phyloP scores from a whole-genome alignment of 352 stramenopile species.

The Pythium pyrilobum region DNA sequence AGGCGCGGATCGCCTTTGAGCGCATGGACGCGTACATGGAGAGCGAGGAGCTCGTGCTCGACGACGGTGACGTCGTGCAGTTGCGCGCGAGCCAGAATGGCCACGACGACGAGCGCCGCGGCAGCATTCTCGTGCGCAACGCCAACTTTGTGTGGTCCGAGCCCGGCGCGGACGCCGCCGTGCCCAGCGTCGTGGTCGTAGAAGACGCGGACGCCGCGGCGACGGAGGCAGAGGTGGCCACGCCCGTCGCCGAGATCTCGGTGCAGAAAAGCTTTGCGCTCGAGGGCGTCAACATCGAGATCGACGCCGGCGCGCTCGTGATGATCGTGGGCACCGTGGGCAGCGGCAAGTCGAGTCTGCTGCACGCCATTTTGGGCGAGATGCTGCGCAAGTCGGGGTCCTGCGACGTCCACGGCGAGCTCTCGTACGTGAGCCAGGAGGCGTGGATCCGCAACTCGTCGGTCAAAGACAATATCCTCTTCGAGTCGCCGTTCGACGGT shows the following conservation, averaged over 20 bases:
- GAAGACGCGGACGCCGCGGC: not conserved
- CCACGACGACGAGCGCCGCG: not conserved
- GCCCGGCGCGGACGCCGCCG: not conserved
- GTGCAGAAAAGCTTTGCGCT: constrained; percentile 24
- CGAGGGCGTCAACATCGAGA: constrained; percentile 43
- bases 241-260: constrained; percentile 5
- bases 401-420: constrained; percentile 19
- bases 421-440: constrained; percentile 34
- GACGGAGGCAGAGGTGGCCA: not conserved
- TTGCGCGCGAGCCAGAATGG: not conserved
- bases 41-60: constrained; percentile 34
- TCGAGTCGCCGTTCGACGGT: constrained; percentile 24
- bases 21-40: constrained; percentile 25
- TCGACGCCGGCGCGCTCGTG: constrained; percentile 44
- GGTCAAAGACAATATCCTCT: constrained; percentile 35
- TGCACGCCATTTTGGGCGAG: constrained; percentile 37
- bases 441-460: constrained; percentile 36
- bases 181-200: constrained; percentile 25
- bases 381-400: constrained; percentile 23
- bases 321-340: constrained; percentile 45
- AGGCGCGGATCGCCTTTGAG: constrained; percentile 18
- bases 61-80: constrained; percentile 24
- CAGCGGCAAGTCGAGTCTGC: constrained; percentile 38
- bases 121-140: constrained; percentile 17
- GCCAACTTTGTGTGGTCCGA: constrained; percentile 22